These are phyloP conservation scores for Oemleria cerasiformis DNA, from an alignment of 306 rosid species.

Conservation along the genomic window DNA sequence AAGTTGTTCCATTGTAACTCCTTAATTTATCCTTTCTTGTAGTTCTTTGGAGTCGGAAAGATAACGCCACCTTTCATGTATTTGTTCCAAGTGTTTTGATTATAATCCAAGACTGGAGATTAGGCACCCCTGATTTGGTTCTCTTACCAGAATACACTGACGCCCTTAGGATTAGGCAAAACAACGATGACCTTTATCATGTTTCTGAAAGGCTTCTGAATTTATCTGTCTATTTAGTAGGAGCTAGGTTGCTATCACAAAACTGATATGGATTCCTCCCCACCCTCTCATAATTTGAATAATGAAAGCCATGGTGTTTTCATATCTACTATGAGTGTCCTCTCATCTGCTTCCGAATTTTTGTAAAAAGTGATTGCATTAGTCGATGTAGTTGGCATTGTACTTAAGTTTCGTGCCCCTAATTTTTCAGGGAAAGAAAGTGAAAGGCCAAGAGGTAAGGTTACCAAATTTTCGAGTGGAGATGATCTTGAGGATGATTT, in stretches of 20 bases:
- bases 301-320: neutral
- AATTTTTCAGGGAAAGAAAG: constrained; percentile 42
- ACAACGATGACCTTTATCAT: neutral
- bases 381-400: neutral
- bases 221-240: neutral
- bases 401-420: constrained; percentile 8
- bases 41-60: neutral
- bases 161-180: neutral
- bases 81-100: neutral
- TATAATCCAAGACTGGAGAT: neutral
- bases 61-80: neutral
- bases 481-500: constrained; percentile 93
- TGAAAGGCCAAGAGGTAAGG: constrained; percentile 43
- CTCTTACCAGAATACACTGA: neutral
- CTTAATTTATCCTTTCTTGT: neutral
- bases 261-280: neutral
- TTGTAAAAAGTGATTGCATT: neutral
- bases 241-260: no score
- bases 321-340: neutral
- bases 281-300: neutral
- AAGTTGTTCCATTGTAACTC: constrained; percentile 23
- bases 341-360: neutral
- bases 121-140: neutral
- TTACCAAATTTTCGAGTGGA: constrained; percentile 65
- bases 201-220: neutral